A percentile compares a stretch with the other conserved stretches of the same genome.
These are phyloP conservation scores for Metschnikowia anglica DNA, from an alignment of 805 yeast genomes.

Conservation along the genomic window DNA sequence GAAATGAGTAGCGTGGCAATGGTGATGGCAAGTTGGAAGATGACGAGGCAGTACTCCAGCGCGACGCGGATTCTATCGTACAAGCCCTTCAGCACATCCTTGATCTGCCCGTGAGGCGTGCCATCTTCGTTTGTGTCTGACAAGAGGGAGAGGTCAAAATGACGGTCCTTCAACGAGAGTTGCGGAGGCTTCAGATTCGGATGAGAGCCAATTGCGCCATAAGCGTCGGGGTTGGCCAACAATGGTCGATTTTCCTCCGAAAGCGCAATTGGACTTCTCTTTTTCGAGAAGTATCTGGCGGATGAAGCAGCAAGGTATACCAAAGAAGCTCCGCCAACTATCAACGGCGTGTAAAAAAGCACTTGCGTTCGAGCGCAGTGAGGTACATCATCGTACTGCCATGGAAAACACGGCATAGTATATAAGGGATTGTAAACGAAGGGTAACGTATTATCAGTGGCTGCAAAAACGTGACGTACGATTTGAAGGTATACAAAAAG, in stretches of 20 bases:
- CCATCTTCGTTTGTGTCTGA: constrained; percentile 59
- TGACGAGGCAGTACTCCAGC: constrained; percentile 47
- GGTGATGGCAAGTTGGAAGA: constrained; percentile 41
- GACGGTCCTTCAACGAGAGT: constrained; percentile 49
- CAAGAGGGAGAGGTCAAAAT: constrained; percentile 61
- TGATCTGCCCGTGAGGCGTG: constrained; percentile 54
- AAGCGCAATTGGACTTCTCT: constrained; percentile 15
- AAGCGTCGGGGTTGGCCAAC: constrained; percentile 31
- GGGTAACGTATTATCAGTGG: neutral
- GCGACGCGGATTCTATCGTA: constrained; percentile 56
- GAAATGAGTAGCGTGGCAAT: constrained; percentile 33
- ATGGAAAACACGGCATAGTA: constrained; percentile 28
- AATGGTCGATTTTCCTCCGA: constrained; percentile 35
- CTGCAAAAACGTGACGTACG: too few species aligned
- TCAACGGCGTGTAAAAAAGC: constrained; percentile 34
- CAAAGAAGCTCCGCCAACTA: constrained; percentile 31
- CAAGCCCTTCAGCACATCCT: constrained; percentile 47
- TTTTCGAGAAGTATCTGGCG: constrained; percentile 5
- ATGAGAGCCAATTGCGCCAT: constrained; percentile 29
- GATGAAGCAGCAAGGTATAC: constrained; percentile 26
- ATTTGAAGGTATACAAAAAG: too few species aligned
- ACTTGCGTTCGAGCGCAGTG: constrained; percentile 47
- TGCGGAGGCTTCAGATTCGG: constrained; percentile 14
- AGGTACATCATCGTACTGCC: constrained; percentile 66
- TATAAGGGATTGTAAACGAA: neutral